Evolutionary conservation across 1,139 yeast species (phyloP).

Genomic region (Taiozyma onychis): DNA sequence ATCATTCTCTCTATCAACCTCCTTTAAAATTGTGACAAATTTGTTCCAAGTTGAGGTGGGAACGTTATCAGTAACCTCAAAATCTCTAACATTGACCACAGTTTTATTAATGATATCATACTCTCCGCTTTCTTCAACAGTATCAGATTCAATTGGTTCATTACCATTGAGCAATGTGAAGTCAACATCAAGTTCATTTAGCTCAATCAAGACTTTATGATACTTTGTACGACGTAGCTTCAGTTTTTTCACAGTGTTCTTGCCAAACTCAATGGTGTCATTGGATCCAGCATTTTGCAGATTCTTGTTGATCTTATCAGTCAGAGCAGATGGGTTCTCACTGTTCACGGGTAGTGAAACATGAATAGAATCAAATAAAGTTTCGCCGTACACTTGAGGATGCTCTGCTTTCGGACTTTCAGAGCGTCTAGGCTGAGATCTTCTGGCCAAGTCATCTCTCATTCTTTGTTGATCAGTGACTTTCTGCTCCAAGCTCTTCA

Average conservation of each 20-base stretch:
- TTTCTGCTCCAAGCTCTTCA: slow-evolving; percentile 51
- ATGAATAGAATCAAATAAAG: slow-evolving; percentile 69
- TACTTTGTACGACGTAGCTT: slow-evolving; percentile 57
- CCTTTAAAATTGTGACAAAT: slow-evolving; percentile 65
- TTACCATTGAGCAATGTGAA: slow-evolving; percentile 41
- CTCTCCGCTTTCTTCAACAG: slow-evolving; percentile 21
- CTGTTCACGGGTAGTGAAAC: slow-evolving; percentile 52
- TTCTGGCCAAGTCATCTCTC: slow-evolving; percentile 1
- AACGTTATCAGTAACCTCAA: slow-evolving; percentile 70
- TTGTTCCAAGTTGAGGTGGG: slow-evolving; percentile 91
- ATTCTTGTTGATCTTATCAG: slow-evolving; percentile 49
- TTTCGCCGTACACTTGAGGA: slow-evolving; percentile 46
- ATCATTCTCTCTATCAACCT: slow-evolving; percentile 61
- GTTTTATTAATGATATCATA: slow-evolving; percentile 46
- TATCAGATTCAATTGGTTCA: slow-evolving; percentile 32
- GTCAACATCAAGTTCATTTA: slow-evolving; percentile 46
- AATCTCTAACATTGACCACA: slow-evolving; percentile 40
- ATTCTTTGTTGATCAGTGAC: slow-evolving; percentile 30
- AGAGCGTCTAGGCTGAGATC: slow-evolving; percentile 7
- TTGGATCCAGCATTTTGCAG: slow-evolving; percentile 26
- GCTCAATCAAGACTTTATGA: slow-evolving; percentile 56
- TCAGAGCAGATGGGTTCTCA: slow-evolving; percentile 38
- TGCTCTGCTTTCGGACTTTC: slow-evolving; percentile 12
- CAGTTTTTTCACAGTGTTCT: slow-evolving; percentile 34
- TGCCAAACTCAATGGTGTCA: slow-evolving; percentile 19